These are phyloP conservation scores for Solanum tarapatanum DNA, from an alignment of 257 asterid species.

Conservation along the genomic window DNA sequence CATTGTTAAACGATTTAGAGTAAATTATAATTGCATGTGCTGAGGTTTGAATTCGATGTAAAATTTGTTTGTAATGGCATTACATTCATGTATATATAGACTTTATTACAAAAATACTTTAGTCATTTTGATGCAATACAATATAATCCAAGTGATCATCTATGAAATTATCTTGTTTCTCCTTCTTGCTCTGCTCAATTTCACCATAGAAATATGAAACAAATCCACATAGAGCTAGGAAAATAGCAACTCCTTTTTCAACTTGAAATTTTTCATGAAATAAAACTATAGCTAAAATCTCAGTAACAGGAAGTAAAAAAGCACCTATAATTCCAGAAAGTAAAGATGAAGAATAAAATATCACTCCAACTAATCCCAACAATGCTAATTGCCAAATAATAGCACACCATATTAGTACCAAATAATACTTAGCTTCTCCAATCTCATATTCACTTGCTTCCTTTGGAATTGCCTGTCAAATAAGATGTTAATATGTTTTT, in stretches of 20 bases:
- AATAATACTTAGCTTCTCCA: not conserved
- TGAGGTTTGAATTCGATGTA: not conserved
- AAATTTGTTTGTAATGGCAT: no score
- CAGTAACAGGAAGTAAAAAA: not conserved
- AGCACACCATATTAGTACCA: not conserved
- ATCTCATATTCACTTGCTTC: not conserved
- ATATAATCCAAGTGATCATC: not conserved
- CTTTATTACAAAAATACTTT: not conserved
- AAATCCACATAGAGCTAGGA: not conserved
- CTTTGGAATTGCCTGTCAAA: not conserved
- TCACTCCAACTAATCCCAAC: conserved; percentile 9
- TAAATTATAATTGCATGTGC: not conserved
- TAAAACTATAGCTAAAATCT: not conserved
- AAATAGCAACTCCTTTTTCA: not conserved
- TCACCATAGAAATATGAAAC: not conserved
- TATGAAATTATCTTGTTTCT: not conserved
- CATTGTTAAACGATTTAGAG: no score
- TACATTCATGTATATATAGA: no score
- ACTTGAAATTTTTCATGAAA: not conserved
- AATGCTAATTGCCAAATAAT: not conserved
- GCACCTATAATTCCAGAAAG: not conserved
- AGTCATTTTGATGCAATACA: not conserved
- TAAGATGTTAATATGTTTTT: not conserved
- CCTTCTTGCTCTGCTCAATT: not conserved
- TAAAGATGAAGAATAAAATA: not conserved